Evolutionary conservation across 1,284 basidiomycete genomes (phyloP).

Genomic region (Rhizoctonia solani): DNA sequence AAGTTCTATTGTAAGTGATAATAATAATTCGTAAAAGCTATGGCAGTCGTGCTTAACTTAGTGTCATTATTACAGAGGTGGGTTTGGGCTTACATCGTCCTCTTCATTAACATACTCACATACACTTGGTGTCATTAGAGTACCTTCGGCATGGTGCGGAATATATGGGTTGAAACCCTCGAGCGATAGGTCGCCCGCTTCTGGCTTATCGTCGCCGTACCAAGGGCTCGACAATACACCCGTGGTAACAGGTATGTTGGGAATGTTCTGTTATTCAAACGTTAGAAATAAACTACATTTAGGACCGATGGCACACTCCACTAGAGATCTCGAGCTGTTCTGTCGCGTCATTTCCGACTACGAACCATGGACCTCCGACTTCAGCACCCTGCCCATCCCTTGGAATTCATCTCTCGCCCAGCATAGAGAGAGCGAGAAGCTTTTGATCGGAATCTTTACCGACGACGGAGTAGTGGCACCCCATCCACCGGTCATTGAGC

Average conservation of each 20-base stretch:
- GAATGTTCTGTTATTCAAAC: constrained; percentile 42
- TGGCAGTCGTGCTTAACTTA: background rate
- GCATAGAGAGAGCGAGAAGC: constrained; percentile 47
- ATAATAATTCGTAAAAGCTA: background rate
- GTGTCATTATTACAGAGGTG: background rate
- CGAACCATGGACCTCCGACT: constrained; percentile 59
- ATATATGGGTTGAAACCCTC: constrained; percentile 61
- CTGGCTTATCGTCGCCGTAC: constrained; percentile 56
- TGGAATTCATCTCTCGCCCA: constrained; percentile 52
- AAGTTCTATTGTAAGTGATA: constrained; percentile 40
- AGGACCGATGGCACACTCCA: constrained; percentile 59
- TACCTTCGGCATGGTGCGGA: constrained; percentile 56
- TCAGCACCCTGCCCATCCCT: constrained; percentile 56
- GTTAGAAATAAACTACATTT: constrained; percentile 48
- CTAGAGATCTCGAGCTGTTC: constrained; percentile 58
- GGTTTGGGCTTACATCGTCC: no score
- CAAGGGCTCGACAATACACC: constrained; percentile 56
- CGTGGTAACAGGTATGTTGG: constrained; percentile 24
- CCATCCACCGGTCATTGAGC: constrained; percentile 57
- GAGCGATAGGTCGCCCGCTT: constrained; percentile 56
- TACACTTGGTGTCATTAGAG: background rate
- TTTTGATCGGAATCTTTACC: constrained; percentile 58
- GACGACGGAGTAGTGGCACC: constrained; percentile 61
- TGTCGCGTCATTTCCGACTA: constrained; percentile 55
- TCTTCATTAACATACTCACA: no score